Evolutionary conservation across 2,329 filamentous ascomycete species (phyloP), one percentile per base, ranked within the genome.

Genomic region (Monilinia fructigena): DNA sequence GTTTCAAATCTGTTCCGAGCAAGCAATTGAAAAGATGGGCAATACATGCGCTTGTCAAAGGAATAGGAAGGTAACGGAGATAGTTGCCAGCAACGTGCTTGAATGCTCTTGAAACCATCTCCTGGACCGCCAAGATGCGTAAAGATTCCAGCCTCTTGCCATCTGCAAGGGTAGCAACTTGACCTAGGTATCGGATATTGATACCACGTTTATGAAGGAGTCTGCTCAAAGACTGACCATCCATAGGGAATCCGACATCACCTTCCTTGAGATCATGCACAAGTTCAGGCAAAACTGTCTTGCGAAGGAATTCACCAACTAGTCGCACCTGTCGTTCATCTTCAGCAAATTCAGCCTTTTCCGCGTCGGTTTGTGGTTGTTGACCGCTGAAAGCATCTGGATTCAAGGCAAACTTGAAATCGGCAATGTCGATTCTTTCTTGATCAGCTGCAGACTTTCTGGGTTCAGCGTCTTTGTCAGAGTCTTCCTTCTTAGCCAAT

Each of bases 231-330:
- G 94, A 97, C 75, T 91, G 86, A n/a, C 95, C 95, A 74, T 99
- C 96, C 92, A 98, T 97, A 16, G 95, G 95, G 82, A 98, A 98
- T 74, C 94, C 95, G 71, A 97, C 89, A 72, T 99, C 94, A 8
- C 92, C 93, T 71, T 96, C 92, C 75, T 90, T 89, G 67, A 99
- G 85, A 74, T 99, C 94, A 69, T 89, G 88, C 67, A 98, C 80
- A 66, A 99, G 83, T 66, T 90, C 86, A n/a, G 94, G 93, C 70
- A 99, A 90, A 65, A 92, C 86, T 68, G 89, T 88, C 11, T 87
- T 83, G 11, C 87, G 86, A 60, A 99, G 83, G 78, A 90, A 93
- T 63, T 87, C 82, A 80, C 93, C 95, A 40, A 92, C 92, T 66
- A 89, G 87, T 70, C 92, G 89, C 60, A 99, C 94, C 66, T 96